Conservation (phyloP, 306 rosid species). For the Aeschynomene evenia region DNA sequence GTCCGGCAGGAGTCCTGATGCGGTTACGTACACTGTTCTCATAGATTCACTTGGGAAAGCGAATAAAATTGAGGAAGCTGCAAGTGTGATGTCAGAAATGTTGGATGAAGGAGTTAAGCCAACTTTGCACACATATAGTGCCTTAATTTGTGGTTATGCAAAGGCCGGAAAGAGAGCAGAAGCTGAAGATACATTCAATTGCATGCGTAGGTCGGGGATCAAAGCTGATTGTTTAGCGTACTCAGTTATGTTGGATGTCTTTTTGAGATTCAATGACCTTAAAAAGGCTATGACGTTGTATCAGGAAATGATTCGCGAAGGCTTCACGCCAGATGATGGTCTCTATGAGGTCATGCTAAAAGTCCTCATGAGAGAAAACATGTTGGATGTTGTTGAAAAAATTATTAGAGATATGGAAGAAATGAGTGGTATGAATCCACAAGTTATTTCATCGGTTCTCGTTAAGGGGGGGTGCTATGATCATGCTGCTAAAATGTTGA, state of each 20-base stretch:
- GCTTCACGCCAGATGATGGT: conserved; percentile 63
- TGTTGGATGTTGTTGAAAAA: conserved; percentile 57
- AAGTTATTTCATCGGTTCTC: conserved; percentile 72
- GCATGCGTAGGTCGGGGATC: conserved; percentile 80
- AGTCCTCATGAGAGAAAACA: conserved; percentile 63
- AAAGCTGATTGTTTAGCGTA: conserved; percentile 77
- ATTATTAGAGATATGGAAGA: conserved; percentile 73
- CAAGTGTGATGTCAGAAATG: conserved; percentile 85
- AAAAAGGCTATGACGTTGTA: conserved; percentile 64
- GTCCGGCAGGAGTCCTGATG: conserved; percentile 75
- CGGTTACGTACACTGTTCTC: conserved; percentile 77
- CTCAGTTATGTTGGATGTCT: conserved; percentile 83
- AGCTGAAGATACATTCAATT: conserved; percentile 75
- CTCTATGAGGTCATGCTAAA: conserved; percentile 67
- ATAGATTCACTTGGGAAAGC: conserved; percentile 92
- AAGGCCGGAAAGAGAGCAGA: conserved; percentile 70
- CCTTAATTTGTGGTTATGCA: conserved; percentile 87
- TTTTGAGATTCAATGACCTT: conserved; percentile 73
- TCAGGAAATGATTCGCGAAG: conserved; percentile 63
- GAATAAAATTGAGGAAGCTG: conserved; percentile 72
- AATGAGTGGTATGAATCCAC: conserved; percentile 66
- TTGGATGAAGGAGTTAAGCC: conserved; percentile 85
- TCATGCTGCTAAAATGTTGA: conserved; percentile 74
- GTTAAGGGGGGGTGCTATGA: conserved; percentile 80
- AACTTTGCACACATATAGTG: conserved; percentile 80